Evolutionary conservation across 371 early-diverging fungal species (phyloP).

Genomic region (Mucor racemosus): DNA sequence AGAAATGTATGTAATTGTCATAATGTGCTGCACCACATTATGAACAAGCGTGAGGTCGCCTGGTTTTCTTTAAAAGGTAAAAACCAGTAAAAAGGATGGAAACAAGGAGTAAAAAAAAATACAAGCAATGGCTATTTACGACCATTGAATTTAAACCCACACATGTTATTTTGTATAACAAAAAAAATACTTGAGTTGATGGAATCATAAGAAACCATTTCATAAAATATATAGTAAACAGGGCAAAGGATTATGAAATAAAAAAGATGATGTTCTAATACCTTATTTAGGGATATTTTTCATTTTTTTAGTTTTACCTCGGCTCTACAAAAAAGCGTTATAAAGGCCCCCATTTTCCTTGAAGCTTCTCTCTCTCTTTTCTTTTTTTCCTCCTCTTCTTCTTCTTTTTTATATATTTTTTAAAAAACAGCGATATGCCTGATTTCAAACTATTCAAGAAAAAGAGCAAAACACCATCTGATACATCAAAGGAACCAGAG

Average conservation of each 20-base stretch:
- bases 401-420: background rate
- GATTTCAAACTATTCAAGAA: background rate
- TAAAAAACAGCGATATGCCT: background rate
- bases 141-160: background rate
- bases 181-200: background rate
- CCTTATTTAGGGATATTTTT: background rate
- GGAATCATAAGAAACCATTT: background rate
- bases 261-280: background rate
- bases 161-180: background rate
- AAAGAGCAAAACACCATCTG: conserved; percentile 4
- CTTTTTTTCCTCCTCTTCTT: background rate
- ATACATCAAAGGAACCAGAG: background rate
- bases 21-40: too few species aligned
- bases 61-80: conserved; percentile 14
- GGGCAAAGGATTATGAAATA: background rate
- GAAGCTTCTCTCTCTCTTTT: background rate
- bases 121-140: too few species aligned
- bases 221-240: background rate
- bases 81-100: background rate
- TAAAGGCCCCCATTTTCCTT: background rate
- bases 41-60: background rate
- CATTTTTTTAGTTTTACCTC: conserved; percentile 2
- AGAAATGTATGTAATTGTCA: background rate
- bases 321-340: background rate
- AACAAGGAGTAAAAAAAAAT: background rate